These are phyloP conservation scores for Schoenoplectus tabernaemontani DNA, from an alignment of 202 grass and related monocot genomes.

Conservation along the genomic window DNA sequence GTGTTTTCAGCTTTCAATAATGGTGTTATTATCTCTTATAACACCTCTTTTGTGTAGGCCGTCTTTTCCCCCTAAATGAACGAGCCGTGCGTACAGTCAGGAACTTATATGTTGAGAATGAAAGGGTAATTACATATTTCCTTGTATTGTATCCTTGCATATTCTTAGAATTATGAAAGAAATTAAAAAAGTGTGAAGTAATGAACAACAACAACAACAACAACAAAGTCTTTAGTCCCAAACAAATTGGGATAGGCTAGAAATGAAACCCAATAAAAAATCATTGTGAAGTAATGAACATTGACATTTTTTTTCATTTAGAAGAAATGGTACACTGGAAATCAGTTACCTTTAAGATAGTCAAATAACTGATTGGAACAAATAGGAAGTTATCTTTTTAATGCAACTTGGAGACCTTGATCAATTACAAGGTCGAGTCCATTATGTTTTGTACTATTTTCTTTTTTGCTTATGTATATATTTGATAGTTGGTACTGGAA, in stretches of 20 bases:
- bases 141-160: neutral
- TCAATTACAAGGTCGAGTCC: neutral
- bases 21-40: neutral
- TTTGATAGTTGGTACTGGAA: conserved; percentile 63
- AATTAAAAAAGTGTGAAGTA: neutral
- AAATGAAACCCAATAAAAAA: too few species aligned
- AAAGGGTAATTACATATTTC: conserved; percentile 50
- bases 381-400: neutral
- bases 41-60: conserved; percentile 30
- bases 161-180: conserved; percentile 1
- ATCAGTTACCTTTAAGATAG: neutral
- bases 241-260: too few species aligned
- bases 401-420: neutral
- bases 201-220: neutral
- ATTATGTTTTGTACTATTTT: neutral
- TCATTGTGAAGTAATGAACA: too few species aligned
- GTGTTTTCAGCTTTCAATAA: neutral
- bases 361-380: neutral
- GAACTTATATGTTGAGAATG: conserved; percentile 73
- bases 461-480: conserved; percentile 11
- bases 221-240: too few species aligned
- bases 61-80: conserved; percentile 60
- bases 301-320: too few species aligned
- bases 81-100: conserved; percentile 59
- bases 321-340: too few species aligned